Evolutionary conservation across 441 rosid species (phyloP).

Genomic region (Adansonia gregorii): DNA sequence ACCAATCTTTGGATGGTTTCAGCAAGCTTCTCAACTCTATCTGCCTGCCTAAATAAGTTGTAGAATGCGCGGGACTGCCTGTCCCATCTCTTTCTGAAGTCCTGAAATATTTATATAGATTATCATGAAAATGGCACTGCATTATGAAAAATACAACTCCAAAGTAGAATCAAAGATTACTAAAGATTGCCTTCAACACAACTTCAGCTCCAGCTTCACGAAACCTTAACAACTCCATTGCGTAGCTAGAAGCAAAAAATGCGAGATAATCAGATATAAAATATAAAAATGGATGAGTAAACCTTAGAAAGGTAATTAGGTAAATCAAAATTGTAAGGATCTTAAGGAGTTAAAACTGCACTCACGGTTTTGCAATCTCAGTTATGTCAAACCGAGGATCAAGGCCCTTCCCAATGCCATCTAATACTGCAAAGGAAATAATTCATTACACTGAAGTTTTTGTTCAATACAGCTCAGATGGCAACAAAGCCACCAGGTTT

Average conservation of each 20-base stretch:
- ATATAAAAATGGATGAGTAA: conserved; percentile 1
- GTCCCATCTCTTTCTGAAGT: conserved; percentile 90
- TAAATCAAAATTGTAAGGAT: conserved; percentile 1
- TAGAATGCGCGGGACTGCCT: conserved; percentile 88
- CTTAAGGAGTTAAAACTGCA: conserved; percentile 24
- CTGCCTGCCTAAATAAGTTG: conserved; percentile 96
- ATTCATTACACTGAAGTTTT: conserved; percentile 15
- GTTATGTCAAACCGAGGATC: conserved; percentile 98
- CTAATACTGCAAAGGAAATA: conserved; percentile 65
- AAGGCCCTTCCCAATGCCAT: conserved; percentile 99
- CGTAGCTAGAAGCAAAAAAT: conserved; percentile 63
- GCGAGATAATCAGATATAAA: conserved; percentile 32
- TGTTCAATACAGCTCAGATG: conserved; percentile 20
- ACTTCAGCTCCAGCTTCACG: conserved; percentile 99
- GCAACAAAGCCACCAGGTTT: conserved; percentile 25
- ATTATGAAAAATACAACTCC: conserved; percentile 3
- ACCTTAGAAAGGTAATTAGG: conserved; percentile 11
- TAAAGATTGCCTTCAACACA: conserved; percentile 65
- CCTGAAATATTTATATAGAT: conserved; percentile 53
- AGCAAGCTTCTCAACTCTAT: conserved; percentile 93
- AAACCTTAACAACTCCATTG: conserved; percentile 85
- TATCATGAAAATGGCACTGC: conserved; percentile 24
- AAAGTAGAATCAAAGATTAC: conserved; percentile 25
- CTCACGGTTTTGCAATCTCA: conserved; percentile 98
- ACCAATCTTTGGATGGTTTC: conserved; percentile 87